phyloP scores from a whole-genome alignment of 306 rosid species.

The Hippophae tibetana region DNA sequence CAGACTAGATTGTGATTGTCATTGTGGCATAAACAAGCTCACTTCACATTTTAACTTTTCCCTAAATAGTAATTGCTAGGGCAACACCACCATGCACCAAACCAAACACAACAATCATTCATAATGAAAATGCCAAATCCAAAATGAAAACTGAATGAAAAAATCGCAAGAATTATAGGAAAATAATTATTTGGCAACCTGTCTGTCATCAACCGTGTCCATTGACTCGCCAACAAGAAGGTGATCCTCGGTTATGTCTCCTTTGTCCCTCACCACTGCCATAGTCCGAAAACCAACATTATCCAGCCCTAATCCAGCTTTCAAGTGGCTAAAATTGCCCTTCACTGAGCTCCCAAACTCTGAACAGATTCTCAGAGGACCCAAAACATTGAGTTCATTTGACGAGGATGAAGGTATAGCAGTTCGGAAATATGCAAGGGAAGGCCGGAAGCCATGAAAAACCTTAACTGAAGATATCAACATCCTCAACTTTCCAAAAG shows the following conservation, averaged over 20 bases:
- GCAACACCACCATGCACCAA: not conserved
- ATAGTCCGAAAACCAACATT: constrained; percentile 8
- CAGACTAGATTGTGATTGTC: too few species aligned
- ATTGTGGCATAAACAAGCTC: too few species aligned
- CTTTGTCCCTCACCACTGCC: constrained; percentile 14
- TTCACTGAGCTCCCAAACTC: constrained; percentile 8
- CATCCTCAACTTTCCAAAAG: constrained; percentile 14
- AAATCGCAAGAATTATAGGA: not conserved
- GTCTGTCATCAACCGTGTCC: constrained; percentile 5
- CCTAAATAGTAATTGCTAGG: not conserved
- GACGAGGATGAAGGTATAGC: constrained; percentile 7
- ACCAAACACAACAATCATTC: not conserved
- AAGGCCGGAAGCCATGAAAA: constrained; percentile 2
- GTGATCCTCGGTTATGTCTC: constrained; percentile 11
- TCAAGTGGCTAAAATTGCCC: constrained; percentile 6
- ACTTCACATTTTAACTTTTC: too few species aligned
- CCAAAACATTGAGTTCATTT: not conserved
- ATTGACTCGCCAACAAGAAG: constrained; percentile 1
- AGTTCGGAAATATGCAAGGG: not conserved
- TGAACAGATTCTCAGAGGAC: constrained; percentile 1
- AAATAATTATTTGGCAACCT: constrained; percentile 7
- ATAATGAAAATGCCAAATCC: not conserved
- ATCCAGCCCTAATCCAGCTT: constrained; percentile 4
- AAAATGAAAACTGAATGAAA: not conserved
- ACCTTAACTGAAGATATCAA: constrained; percentile 6